Evolutionary conservation across 2,329 filamentous ascomycete species (phyloP), one percentile per base, ranked within the genome.

Genomic region (Fonsecaea nubica): DNA sequence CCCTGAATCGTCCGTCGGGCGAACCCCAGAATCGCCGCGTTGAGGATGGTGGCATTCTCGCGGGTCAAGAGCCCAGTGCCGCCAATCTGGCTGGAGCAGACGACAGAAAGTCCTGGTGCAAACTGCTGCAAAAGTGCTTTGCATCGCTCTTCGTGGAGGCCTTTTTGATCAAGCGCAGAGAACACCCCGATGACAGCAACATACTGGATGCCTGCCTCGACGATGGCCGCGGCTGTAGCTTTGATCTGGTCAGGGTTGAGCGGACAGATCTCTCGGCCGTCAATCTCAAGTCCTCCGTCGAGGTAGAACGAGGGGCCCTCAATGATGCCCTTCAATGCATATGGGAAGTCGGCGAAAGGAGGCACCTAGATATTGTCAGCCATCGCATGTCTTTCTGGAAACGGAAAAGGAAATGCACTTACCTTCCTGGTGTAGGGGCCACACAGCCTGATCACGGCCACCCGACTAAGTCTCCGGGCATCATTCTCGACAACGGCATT

Each of bases 11-110:
- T 89, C 68, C 80, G 80, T 15, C 81, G 79, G 0, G 86, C 87
- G 72, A 88, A 88, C 0, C 80, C 74, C 10, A 89, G 77, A 38
- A 90, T 87, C 1, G 86, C 83, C 0, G 87, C 87, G 69, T 90
- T 90, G 21, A 90, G 77, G 18, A 90, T 87, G 1, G 86, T 83
- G 0, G 87, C 87, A 71, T 90, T 90, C 74, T 90, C 88, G 42
- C 88, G 80, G 75, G 89, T 87, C 10, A 83, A 67, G 0, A 83
- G 72, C 0, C 83, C 83, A 0, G 80, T 79, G 1, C 78, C 78
- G 0, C 80, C 82, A 18, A 84, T 80, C 30, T 79, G 75, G 40
- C 80, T 77, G 0, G 81, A 82, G 66, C 79, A 82, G 0, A 82
- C 79, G 0, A 83, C 75, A 0, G 75, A 72, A 0, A 81, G 67